These are phyloP conservation scores for Annulohypoxylon maeteangense DNA, from an alignment of 495 filamentous ascomycete species.

Conservation along the genomic window DNA sequence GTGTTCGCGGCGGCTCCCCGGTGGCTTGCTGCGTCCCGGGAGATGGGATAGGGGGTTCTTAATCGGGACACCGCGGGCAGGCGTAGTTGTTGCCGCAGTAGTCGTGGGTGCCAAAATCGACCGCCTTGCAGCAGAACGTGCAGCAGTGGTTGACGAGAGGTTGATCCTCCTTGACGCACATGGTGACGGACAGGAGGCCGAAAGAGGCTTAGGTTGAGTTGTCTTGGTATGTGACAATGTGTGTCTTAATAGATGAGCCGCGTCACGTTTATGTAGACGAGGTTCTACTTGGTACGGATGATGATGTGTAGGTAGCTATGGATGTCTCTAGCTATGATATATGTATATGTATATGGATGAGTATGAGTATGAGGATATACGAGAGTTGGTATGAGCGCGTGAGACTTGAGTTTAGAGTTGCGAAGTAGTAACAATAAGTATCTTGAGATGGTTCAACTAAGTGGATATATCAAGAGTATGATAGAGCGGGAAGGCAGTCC, in stretches of 20 bases:
- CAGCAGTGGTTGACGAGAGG: slow-evolving; percentile 62
- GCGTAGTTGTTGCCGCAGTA: slow-evolving; percentile 58
- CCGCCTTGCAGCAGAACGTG: slow-evolving; percentile 64
- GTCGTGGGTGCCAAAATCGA: slow-evolving; percentile 63
- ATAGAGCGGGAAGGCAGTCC: slow-evolving; percentile 27
- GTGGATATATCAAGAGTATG: slow-evolving; percentile 26
- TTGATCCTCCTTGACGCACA: slow-evolving; percentile 58
- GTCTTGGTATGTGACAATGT: slow-evolving; percentile 5
- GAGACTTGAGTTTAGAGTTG: slow-evolving; percentile 9
- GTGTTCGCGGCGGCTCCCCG: slow-evolving; percentile 28
- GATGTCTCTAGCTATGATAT: no score
- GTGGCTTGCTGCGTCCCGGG: slow-evolving; percentile 30
- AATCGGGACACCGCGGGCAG: slow-evolving; percentile 59
- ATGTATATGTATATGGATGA: slow-evolving; percentile 22
- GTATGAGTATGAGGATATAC: not conserved
- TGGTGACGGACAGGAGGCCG: slow-evolving; percentile 44
- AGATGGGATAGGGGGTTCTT: slow-evolving; percentile 33
- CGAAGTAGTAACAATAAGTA: not conserved
- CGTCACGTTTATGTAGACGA: slow-evolving; percentile 26
- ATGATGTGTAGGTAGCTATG: no score
- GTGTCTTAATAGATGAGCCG: slow-evolving; percentile 15
- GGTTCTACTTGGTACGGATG: slow-evolving; percentile 20
- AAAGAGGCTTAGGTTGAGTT: slow-evolving; percentile 23
- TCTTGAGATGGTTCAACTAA: slow-evolving; percentile 2
- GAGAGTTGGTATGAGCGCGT: not conserved